Conservation (phyloP, 495 filamentous ascomycete genomes). For the Cladorrhinum samala region DNA sequence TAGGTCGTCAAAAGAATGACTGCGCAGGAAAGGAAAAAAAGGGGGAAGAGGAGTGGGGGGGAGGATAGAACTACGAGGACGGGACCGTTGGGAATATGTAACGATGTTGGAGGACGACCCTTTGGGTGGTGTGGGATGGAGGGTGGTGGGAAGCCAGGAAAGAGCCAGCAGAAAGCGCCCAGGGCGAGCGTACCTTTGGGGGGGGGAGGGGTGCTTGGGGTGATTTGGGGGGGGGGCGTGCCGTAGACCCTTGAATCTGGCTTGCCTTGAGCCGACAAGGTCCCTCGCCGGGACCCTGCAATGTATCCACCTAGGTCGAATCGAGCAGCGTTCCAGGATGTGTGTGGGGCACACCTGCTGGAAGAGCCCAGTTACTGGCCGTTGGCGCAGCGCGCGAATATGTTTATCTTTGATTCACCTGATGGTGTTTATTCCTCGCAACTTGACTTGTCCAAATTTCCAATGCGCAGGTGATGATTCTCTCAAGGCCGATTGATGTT, state of each 20-base stretch:
- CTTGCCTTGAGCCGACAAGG: neutral
- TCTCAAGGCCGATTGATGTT: too few species aligned
- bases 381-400: too few species aligned
- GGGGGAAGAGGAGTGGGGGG: constrained; percentile 20
- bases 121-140: constrained; percentile 7
- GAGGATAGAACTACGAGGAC: constrained; percentile 19
- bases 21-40: constrained; percentile 22
- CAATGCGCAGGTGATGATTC: too few species aligned
- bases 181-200: too few species aligned
- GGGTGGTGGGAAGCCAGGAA: neutral
- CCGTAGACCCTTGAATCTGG: neutral
- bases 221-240: neutral
- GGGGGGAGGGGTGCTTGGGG: neutral
- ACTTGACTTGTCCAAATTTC: too few species aligned
- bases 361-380: too few species aligned
- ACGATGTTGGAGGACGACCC: constrained; percentile 10
- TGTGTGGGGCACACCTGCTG: too few species aligned
- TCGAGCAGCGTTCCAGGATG: too few species aligned
- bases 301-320: too few species aligned
- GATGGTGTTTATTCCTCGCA: too few species aligned
- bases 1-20: constrained; percentile 28
- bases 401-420: too few species aligned
- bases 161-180: neutral
- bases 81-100: constrained; percentile 24
- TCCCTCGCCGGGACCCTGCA: neutral